Conservation (phyloP, 2,329 filamentous ascomycete species). For the Monilinia fructigena region DNA sequence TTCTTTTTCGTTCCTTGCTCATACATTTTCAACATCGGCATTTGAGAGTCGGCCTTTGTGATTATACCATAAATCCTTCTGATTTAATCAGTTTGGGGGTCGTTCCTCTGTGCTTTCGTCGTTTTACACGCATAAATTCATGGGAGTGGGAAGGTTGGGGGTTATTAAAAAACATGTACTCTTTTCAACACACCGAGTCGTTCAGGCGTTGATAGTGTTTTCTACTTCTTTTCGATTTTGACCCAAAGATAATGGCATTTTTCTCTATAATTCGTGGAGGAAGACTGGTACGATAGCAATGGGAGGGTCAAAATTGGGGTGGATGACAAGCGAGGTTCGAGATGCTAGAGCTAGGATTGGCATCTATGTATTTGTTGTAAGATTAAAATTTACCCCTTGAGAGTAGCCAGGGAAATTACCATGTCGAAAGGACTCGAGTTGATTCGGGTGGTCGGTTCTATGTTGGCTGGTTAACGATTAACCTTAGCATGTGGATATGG, state of each 20-base stretch:
- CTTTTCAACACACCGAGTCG: conserved; percentile 38
- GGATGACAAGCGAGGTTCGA: not conserved
- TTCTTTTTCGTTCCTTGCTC: conserved; percentile 17
- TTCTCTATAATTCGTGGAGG: conserved; percentile 1
- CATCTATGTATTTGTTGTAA: conserved; percentile 15
- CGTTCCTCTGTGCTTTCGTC: conserved; percentile 8
- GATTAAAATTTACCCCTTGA: not conserved
- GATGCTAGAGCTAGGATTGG: conserved; percentile 5
- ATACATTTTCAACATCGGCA: conserved; percentile 20
- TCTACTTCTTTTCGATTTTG: conserved; percentile 1
- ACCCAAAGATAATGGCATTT: conserved; percentile 9
- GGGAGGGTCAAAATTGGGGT: not conserved
- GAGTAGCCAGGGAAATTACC: not conserved
- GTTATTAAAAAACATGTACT: conserved; percentile 37
- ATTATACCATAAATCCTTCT: conserved; percentile 11
- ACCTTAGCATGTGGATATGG: conserved; percentile 22
- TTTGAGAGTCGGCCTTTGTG: conserved; percentile 7
- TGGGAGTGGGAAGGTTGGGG: conserved; percentile 21
- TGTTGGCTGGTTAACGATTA: not conserved
- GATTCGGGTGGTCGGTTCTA: not conserved
- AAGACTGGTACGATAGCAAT: conserved; percentile 3
- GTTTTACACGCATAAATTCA: conserved; percentile 16
- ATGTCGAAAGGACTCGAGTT: not conserved
- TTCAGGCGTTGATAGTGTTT: conserved; percentile 31
- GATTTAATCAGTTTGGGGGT: conserved; percentile 10